phyloP scores from a whole-genome alignment of 1,139 yeast genomes.

The Pneumocystis oryctolagi region DNA sequence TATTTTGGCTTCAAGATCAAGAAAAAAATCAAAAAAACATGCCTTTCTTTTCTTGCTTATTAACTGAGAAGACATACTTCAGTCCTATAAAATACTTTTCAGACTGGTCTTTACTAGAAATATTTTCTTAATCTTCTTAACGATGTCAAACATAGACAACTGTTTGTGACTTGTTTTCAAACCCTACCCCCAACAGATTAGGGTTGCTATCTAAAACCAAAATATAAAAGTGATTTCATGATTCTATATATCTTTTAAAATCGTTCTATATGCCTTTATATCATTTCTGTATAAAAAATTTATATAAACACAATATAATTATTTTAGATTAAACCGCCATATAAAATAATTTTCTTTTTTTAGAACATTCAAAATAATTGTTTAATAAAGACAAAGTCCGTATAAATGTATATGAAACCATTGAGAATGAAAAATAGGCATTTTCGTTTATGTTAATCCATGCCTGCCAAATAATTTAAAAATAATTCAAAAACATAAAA shows the following conservation, averaged over 20 bases:
- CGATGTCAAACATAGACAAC: neutral
- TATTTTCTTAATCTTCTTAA: neutral
- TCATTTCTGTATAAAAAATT: neutral
- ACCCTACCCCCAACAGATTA: neutral
- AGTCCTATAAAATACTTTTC: neutral
- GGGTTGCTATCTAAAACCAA: neutral
- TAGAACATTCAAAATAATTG: neutral
- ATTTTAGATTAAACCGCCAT: too few species aligned
- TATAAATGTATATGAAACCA: too few species aligned
- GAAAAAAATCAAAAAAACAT: neutral
- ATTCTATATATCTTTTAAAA: neutral
- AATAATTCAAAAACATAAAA: neutral
- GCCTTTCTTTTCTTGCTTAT: slow-evolving; percentile 8
- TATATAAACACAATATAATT: too few species aligned
- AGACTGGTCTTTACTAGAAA: neutral
- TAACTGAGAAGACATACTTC: neutral
- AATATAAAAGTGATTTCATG: neutral
- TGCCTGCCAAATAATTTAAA: neutral
- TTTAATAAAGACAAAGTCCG: neutral
- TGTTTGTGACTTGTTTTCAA: neutral
- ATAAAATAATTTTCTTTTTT: too few species aligned
- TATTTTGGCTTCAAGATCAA: neutral
- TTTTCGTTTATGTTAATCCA: neutral
- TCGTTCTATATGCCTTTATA: neutral
- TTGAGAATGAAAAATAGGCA: neutral